Conservation (phyloP, 257 asterid species). For the Verbena officinalis region DNA sequence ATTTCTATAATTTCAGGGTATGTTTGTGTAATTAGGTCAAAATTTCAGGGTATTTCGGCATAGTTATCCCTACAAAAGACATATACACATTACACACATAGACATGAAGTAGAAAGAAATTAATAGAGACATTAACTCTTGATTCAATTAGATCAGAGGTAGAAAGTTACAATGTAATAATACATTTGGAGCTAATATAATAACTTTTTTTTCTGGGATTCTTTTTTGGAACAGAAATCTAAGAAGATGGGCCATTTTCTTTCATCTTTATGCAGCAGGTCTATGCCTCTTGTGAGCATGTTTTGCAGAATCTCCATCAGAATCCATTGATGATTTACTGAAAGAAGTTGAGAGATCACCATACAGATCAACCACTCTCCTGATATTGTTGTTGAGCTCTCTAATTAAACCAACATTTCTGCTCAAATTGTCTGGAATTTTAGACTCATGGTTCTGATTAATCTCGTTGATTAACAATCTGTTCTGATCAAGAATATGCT, state of each 20-base stretch:
- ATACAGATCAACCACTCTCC: constrained; percentile 84
- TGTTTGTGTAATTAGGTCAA: no score
- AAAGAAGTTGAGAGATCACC: constrained; percentile 73
- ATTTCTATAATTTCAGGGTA: no score
- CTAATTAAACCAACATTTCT: constrained; percentile 81
- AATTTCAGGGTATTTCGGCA: no score
- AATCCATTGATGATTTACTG: constrained; percentile 65
- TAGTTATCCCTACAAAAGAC: not conserved
- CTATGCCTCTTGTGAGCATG: constrained; percentile 67
- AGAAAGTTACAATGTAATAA: constrained; percentile 43
- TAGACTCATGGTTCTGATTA: constrained; percentile 89
- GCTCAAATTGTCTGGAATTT: constrained; percentile 73
- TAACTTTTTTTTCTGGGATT: constrained; percentile 7
- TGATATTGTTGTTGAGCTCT: constrained; percentile 84
- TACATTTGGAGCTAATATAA: constrained; percentile 25
- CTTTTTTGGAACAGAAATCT: no score
- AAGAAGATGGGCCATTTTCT: no score
- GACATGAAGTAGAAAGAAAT: constrained; percentile 21
- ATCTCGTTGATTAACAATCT: constrained; percentile 79
- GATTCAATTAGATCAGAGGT: constrained; percentile 48
- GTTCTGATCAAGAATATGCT: constrained; percentile 77
- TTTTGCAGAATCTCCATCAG: constrained; percentile 80
- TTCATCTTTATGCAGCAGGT: constrained; percentile 51
- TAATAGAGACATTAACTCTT: constrained; percentile 33
- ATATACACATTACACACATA: not conserved